Base-by-base conservation (phyloP, 331 rosid species). In the Cucumis variabilis region DNA sequence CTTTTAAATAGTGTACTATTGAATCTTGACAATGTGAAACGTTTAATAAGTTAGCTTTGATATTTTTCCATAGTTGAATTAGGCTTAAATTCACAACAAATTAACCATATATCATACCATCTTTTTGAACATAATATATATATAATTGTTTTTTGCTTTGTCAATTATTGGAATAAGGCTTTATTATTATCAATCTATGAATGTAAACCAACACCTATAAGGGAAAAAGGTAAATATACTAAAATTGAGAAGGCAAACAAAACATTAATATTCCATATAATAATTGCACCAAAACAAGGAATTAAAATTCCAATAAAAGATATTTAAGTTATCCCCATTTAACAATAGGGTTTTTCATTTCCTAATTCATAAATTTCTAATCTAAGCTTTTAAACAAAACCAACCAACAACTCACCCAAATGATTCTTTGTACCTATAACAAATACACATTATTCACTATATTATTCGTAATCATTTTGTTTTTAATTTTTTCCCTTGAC, bases 301-400 rank as follows among this genome's bases (percentile, higher is more conserved):
- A 11, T 9, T 12, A 50, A 74, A 41, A 48, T 76, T 12, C 60
- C 37, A 77, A 77, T 46, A 13, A 77, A 77, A 48, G 5, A 58
- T n/a, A 48, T 19, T 6, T 6, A 33, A 41, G 19, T 44, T n/a
- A 37, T 75, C 30, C 17, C 23, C 21, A 11, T 37, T 75, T 13
- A 75, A 75, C 37, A 76, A 48, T 3, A 3, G 16, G 12, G 51
- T 13, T 14, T 14, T 78, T 76, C n/a, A 44, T 48, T 76, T 48
- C 62, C 37, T 2, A 48, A 76, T n/a, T 77, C 20, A 77, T 17
- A 20, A n/a, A 48, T 48, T 48, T 76, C 63, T 25, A 44, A 76
- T 23, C 82, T 37, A 76, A 76, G 82, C 82, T 76, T 77, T 48
- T 44, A 13, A 77, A 77, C 83, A 48, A 24, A 77, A 48, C 83